Evolutionary conservation across 2,329 filamentous ascomycete species (phyloP).

Genomic region (Lasiodiplodia sp.): DNA sequence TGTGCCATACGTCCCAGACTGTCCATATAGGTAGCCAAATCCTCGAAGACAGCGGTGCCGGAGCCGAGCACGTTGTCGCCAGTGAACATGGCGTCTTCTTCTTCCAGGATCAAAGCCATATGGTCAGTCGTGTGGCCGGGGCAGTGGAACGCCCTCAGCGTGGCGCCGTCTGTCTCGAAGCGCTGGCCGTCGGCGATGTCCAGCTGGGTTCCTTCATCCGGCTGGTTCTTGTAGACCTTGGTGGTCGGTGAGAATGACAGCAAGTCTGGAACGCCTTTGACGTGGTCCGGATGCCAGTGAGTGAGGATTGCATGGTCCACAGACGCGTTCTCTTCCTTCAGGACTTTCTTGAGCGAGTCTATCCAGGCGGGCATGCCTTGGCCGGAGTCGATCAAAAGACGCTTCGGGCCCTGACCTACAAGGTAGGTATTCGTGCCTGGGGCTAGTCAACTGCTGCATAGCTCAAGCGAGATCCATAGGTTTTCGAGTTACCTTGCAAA

Average conservation of each 20-base stretch:
- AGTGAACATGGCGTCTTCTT: constrained; percentile 85
- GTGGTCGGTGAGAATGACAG: constrained; percentile 68
- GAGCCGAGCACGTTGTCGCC: constrained; percentile 90
- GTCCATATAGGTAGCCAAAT: constrained; percentile 71
- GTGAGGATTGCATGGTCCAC: constrained; percentile 79
- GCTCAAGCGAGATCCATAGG: neutral
- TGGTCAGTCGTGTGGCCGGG: constrained; percentile 86
- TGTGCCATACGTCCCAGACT: constrained; percentile 74
- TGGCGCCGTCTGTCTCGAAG: constrained; percentile 67
- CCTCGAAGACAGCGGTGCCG: constrained; percentile 84
- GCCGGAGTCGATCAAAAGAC: constrained; percentile 89
- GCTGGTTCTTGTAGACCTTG: constrained; percentile 69
- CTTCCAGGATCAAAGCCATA: constrained; percentile 76
- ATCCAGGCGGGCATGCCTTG: constrained; percentile 81
- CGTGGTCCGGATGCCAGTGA: constrained; percentile 92
- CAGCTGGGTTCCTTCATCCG: constrained; percentile 50
- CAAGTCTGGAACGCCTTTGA: constrained; percentile 76
- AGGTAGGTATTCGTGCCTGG: constrained; percentile 90
- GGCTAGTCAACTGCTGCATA: constrained; percentile 41
- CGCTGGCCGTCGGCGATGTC: constrained; percentile 65
- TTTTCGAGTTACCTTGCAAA: constrained; percentile 62
- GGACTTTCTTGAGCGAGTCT: constrained; percentile 66
- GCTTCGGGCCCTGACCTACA: constrained; percentile 73
- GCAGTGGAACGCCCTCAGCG: constrained; percentile 70
- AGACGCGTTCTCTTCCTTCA: constrained; percentile 71